A percentile compares a stretch with the other conserved stretches of the same genome.
These are phyloP conservation scores for Colletotrichum cereale DNA, from an alignment of 2,329 filamentous ascomycete genomes.

Conservation along the genomic window DNA sequence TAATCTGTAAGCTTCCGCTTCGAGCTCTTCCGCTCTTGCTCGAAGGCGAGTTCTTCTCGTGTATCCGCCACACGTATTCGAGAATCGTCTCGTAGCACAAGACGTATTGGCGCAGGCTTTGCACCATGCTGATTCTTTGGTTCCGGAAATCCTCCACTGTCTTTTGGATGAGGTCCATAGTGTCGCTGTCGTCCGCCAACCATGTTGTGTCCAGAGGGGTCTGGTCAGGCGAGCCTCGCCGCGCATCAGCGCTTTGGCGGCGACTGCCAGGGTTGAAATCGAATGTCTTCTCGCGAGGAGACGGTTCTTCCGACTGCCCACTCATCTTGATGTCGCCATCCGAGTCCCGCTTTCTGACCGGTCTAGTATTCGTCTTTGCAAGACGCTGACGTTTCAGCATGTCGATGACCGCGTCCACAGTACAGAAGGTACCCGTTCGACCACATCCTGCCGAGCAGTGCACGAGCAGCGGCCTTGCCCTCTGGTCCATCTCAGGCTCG, in stretches of 20 bases:
- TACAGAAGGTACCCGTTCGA: slow-evolving; percentile 95
- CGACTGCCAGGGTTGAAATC: slow-evolving; percentile 34
- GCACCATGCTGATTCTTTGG: slow-evolving; percentile 96
- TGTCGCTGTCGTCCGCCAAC: slow-evolving; percentile 77
- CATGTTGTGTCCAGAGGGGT: slow-evolving; percentile 66
- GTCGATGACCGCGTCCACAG: slow-evolving; percentile 94
- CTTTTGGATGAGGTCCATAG: slow-evolving; percentile 83
- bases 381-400: slow-evolving; percentile 90
- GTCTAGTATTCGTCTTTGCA: slow-evolving; percentile 47
- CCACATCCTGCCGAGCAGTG: slow-evolving; percentile 98
- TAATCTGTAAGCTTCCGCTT: slow-evolving; percentile 42
- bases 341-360: slow-evolving; percentile 45
- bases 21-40: slow-evolving; percentile 41
- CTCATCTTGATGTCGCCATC: slow-evolving; percentile 64
- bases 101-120: slow-evolving; percentile 92
- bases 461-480: slow-evolving; percentile 81
- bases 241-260: slow-evolving; percentile 30
- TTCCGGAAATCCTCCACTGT: slow-evolving; percentile 92
- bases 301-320: slow-evolving; percentile 47
- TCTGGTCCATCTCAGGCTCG: slow-evolving; percentile 68
- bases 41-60: slow-evolving; percentile 50
- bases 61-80: slow-evolving; percentile 79
- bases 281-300: slow-evolving; percentile 46
- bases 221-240: slow-evolving; percentile 31
- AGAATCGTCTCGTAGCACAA: slow-evolving; percentile 95